Base-by-base conservation (phyloP, 805 yeast genomes). In the Blastobotrys robertii region DNA sequence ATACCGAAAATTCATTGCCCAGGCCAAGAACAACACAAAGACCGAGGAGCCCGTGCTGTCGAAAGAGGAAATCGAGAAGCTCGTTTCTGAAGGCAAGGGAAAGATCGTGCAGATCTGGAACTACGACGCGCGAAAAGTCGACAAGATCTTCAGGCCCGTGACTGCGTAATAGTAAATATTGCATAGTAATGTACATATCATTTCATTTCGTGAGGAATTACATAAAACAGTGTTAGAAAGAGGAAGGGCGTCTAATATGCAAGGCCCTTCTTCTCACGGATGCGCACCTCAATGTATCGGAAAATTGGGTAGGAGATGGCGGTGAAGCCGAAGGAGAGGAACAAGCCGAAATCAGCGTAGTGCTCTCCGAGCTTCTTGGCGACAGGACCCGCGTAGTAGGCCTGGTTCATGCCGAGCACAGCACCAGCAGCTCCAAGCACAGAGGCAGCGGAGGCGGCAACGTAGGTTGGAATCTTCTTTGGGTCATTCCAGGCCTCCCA, bases 391-490 rank as follows among this genome's bases (percentile, higher is more conserved):
- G 73, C 67, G 70, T 81, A 86, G 62, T 86, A 86, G 5, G 78
- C 82, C 59, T 86, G 96, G 19, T 83, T 72, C 96, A 86, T 86
- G 5, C 95, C 94, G 14, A 85, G 64, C 2, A 82, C 85, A 0
- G 85, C 94, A 38, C 94, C 95, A 0, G 76, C 82, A 12, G 79
- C 79, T 37, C 95, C 95, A 42, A 72, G 63, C 2, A 74, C 52
- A 52, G 84, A 84, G 1, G 87, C 72, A 13, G 70, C 52, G 2
- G 79, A 62, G 0, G 94, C 81, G 1, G 95, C 94, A 39, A 67
- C 65, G 2, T 95, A 92, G 44, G 71, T 65, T 0, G 95, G 82
- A 50, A 84, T 68, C 12, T 69, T 67, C 3, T 56, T 58, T 37
- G 66, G 67, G 49, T 79, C 74, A 58, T 85, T 75, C 92, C 95